Evolutionary conservation across 2,329 filamentous ascomycete genomes (phyloP), one percentile per base, ranked within the genome.

Genomic region (Diaporthe destruens): DNA sequence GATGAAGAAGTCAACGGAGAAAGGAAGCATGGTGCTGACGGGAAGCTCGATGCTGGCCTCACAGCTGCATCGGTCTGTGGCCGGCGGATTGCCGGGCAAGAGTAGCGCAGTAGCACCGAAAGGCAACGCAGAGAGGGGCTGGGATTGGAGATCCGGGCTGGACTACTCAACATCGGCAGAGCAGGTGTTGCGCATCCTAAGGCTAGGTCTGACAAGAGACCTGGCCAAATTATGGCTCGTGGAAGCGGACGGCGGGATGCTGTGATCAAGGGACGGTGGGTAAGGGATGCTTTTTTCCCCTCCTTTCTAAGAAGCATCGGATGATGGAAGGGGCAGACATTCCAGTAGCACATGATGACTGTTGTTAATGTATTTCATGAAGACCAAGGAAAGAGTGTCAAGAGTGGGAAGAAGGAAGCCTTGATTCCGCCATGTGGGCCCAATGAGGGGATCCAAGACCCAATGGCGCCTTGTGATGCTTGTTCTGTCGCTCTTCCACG

Each of bases 51-150:
- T 95, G 84, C 84, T 95, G 47, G 89, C 87, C 12, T 90, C 86
- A 73, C 89, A 90, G 77, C 80, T 91, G 77, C 89, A 88, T 78
- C 89, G 88, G 76, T 91, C 89, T 16, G 86, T 90, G 66, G 82
- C 84, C n/a, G 84, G 85, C 25, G 89, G 88, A 8, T 66, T 25
- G 25, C 66, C 65, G 2, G 55, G 55, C 3, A 69, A 39, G 29
- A 32, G 66, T 29, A 56, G 34, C 9, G 83, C 82, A n/a, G 68
- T 88, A 42, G 80, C 84, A 8, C 78, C 78, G 54, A 86, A 89
- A 75, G 92, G 69, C 90, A 90, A 16, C 95, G 93, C 93, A 92
- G 95, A 81, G 95, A 93, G 94, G 85, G 94, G 76, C 85, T 84
- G 81, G 93, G 93, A 91, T 84, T 97, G 92, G 91, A 85, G 90